phyloP scores from a whole-genome alignment of 2,329 filamentous ascomycete genomes.

The Stagonosporopsis tanaceti region DNA sequence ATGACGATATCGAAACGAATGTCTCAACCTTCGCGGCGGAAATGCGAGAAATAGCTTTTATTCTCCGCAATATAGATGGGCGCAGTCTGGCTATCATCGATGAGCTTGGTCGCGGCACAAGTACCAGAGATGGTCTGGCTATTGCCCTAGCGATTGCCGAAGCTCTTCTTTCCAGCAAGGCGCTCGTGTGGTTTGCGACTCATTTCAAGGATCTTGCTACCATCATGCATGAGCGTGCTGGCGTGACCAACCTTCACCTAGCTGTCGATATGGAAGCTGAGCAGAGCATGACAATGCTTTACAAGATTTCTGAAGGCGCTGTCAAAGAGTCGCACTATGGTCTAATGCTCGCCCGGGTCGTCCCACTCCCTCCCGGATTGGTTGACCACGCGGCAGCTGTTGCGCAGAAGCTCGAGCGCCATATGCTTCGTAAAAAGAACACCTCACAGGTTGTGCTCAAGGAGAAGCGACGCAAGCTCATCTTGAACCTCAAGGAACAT shows the following conservation, averaged over 20 bases:
- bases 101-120: slow-evolving; percentile 90
- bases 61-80: slow-evolving; percentile 80
- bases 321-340: slow-evolving; percentile 81
- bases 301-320: slow-evolving; percentile 78
- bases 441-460: slow-evolving; percentile 66
- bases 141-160: slow-evolving; percentile 93
- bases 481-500: slow-evolving; percentile 76
- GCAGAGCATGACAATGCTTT: slow-evolving; percentile 83
- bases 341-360: slow-evolving; percentile 77
- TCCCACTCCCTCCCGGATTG: slow-evolving; percentile 74
- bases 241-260: slow-evolving; percentile 85
- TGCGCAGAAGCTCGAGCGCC: slow-evolving; percentile 67
- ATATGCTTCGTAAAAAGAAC: slow-evolving; percentile 65
- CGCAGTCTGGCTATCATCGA: slow-evolving; percentile 86
- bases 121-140: slow-evolving; percentile 84
- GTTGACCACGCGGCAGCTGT: slow-evolving; percentile 73
- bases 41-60: slow-evolving; percentile 96
- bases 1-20: slow-evolving; percentile 89
- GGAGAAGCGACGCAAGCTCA: slow-evolving; percentile 72
- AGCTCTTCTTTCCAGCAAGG: slow-evolving; percentile 78
- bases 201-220: slow-evolving; percentile 86
- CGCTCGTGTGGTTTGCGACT: slow-evolving; percentile 90
- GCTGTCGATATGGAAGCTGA: slow-evolving; percentile 69
- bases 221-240: slow-evolving; percentile 76
- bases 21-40: slow-evolving; percentile 93